Percentiles rank a stretch among this genome's conserved stretches.
These are phyloP conservation scores for Trichosanthes truncata DNA, from an alignment of 306 rosid genomes.

Conservation along the genomic window DNA sequence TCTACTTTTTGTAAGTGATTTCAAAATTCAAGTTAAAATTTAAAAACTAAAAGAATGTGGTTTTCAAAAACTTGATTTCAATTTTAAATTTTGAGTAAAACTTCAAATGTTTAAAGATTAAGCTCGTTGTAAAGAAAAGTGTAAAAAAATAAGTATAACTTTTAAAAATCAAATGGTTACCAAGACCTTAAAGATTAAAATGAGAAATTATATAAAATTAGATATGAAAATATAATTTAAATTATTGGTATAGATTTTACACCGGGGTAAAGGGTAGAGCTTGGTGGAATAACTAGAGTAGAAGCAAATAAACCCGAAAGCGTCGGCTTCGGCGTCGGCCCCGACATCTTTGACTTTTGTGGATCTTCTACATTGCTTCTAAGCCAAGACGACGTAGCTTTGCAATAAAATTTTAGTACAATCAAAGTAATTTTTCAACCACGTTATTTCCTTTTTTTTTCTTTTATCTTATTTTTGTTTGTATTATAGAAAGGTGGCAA, in stretches of 20 bases:
- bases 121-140: too few species aligned
- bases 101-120: too few species aligned
- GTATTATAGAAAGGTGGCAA: neutral
- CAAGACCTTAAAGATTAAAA: too few species aligned
- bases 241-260: neutral
- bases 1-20: too few species aligned
- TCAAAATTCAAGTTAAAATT: too few species aligned
- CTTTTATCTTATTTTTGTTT: neutral
- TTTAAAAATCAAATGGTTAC: too few species aligned
- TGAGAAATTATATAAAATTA: too few species aligned
- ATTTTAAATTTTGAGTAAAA: too few species aligned
- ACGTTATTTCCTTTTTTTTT: neutral
- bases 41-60: too few species aligned
- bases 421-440: neutral
- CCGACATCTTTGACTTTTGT: neutral
- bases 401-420: neutral
- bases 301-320: neutral
- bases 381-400: constrained; percentile 9
- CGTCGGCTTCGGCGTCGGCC: neutral
- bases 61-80: too few species aligned
- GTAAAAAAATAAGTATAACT: too few species aligned
- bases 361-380: neutral
- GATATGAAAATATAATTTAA: too few species aligned
- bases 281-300: neutral
- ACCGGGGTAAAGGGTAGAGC: neutral